Evolutionary conservation across 1,139 yeast genomes (phyloP).

Genomic region (Meyerozyma elateridarum): DNA sequence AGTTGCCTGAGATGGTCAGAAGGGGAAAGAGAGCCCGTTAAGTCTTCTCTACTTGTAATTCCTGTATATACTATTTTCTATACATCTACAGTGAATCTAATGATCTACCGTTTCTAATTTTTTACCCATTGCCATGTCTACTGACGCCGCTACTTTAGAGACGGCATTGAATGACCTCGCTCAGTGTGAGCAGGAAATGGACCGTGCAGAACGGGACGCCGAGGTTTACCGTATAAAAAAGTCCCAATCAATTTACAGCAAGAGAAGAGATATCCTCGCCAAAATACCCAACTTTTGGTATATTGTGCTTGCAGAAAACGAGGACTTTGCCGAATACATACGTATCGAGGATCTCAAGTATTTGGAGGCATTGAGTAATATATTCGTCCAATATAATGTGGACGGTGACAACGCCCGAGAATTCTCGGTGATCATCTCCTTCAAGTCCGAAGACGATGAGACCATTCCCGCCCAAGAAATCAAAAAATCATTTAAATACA

Average conservation of each 20-base stretch:
- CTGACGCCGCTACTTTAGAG: too few species aligned
- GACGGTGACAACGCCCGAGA: slow-evolving; percentile 27
- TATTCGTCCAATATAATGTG: slow-evolving; percentile 48
- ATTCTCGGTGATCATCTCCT: slow-evolving; percentile 53
- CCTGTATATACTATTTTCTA: too few species aligned
- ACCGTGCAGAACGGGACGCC: slow-evolving; percentile 50
- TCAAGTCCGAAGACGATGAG: slow-evolving; percentile 32
- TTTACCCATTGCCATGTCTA: too few species aligned
- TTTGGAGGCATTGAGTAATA: slow-evolving; percentile 54
- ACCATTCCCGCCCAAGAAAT: slow-evolving; percentile 48
- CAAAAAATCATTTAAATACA: slow-evolving; percentile 46
- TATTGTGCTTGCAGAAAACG: slow-evolving; percentile 68
- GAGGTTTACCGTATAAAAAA: slow-evolving; percentile 45
- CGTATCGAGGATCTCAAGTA: slow-evolving; percentile 65
- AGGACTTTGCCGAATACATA: slow-evolving; percentile 68
- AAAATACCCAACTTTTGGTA: slow-evolving; percentile 71
- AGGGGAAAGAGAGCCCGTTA: slow-evolving; percentile 41
- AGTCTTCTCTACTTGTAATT: too few species aligned
- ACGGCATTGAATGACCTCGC: slow-evolving; percentile 32
- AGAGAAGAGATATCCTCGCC: slow-evolving; percentile 42
- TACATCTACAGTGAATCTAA: too few species aligned
- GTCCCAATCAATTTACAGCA: slow-evolving; percentile 46
- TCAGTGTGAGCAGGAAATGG: slow-evolving; percentile 52
- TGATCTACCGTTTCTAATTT: too few species aligned
- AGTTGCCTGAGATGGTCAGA: slow-evolving; percentile 77